A percentile compares a stretch with the other conserved stretches of the same genome.
Evolutionary conservation across 306 rosid species (phyloP).

Genomic region (Senna tora): DNA sequence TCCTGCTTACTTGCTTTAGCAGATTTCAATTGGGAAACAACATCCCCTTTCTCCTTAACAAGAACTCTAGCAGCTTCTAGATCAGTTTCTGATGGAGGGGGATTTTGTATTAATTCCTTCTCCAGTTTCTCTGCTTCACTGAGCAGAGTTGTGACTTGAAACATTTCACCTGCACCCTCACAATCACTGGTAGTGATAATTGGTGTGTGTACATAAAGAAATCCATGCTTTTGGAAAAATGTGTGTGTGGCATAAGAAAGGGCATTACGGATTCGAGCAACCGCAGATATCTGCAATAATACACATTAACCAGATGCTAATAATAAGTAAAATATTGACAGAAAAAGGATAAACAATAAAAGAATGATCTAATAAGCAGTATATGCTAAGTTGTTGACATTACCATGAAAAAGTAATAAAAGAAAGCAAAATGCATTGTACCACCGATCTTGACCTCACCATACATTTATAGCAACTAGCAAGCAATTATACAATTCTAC

Average conservation of each 20-base stretch:
- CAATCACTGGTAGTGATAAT: slow-evolving; percentile 96
- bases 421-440: background rate
- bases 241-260: slow-evolving; percentile 92
- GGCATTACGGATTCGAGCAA: slow-evolving; percentile 83
- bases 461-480: background rate
- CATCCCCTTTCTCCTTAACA: slow-evolving; percentile 73
- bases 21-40: slow-evolving; percentile 72
- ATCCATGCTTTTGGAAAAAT: slow-evolving; percentile 74
- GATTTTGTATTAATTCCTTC: slow-evolving; percentile 75
- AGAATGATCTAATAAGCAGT: background rate
- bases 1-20: slow-evolving; percentile 70
- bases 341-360: background rate
- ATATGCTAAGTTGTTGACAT: background rate
- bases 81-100: slow-evolving; percentile 80
- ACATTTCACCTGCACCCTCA: slow-evolving; percentile 99
- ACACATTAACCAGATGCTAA: background rate
- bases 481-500: background rate
- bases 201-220: slow-evolving; percentile 90
- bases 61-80: slow-evolving; percentile 66
- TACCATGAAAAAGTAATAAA: background rate
- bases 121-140: slow-evolving; percentile 85
- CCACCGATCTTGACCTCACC: background rate
- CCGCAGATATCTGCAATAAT: slow-evolving; percentile 75
- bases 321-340: background rate
- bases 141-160: slow-evolving; percentile 92